These are phyloP conservation scores for Elsinoe batatas DNA, from an alignment of 2,329 filamentous ascomycete species.

Conservation along the genomic window DNA sequence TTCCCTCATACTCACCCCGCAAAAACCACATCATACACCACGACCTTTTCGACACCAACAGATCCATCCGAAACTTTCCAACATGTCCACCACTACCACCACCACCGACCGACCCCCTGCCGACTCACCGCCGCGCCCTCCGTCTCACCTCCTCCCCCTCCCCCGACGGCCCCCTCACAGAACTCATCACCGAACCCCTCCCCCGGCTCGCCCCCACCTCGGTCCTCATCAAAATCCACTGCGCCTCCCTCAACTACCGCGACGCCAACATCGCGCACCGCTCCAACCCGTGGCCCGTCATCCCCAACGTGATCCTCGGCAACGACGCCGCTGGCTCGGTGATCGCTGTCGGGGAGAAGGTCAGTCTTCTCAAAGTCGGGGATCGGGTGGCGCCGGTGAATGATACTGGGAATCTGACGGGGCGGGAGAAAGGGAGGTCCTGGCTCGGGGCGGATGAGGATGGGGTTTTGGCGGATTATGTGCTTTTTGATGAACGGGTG, in stretches of 20 bases:
- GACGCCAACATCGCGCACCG: conserved; percentile 27
- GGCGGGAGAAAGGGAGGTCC: conserved; percentile 28
- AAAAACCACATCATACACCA: too few relatives aligned
- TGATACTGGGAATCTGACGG: conserved; percentile 35
- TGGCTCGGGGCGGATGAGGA: conserved; percentile 39
- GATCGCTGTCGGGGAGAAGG: conserved; percentile 18
- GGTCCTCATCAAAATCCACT: conserved; percentile 24
- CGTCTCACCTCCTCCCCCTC: conserved; percentile 27
- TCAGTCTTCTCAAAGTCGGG: conserved; percentile 16
- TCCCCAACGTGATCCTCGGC: conserved; percentile 23
- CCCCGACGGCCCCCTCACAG: conserved; percentile 15
- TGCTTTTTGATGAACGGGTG: conserved; percentile 33
- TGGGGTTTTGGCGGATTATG: conserved; percentile 34
- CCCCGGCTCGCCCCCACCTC: conserved; percentile 15
- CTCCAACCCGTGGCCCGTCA: conserved; percentile 25
- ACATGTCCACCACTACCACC: conserved; percentile 15
- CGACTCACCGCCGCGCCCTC: conserved; percentile 22
- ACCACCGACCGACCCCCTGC: neutral
- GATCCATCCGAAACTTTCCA: neutral
- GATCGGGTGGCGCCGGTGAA: conserved; percentile 23
- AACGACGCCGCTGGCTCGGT: conserved; percentile 27
- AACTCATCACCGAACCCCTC: conserved; percentile 15
- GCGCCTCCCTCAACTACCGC: conserved; percentile 25
- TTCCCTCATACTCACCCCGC: too few relatives aligned
- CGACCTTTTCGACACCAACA: neutral